Evolutionary conservation across 306 rosid genomes (phyloP).

Genomic region (Sophora flavescens): DNA sequence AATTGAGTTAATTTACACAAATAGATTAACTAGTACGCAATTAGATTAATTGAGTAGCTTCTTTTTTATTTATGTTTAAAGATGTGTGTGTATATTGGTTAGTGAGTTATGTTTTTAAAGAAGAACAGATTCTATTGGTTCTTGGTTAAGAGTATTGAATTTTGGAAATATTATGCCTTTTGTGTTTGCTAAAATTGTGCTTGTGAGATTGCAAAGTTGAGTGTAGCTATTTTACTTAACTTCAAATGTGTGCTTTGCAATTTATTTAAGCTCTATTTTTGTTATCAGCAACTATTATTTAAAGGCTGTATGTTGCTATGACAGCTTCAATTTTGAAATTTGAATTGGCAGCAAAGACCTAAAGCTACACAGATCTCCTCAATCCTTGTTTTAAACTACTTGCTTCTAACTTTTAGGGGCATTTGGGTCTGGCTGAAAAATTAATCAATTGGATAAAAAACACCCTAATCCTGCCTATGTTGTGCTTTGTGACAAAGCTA

Average conservation of each 20-base stretch:
- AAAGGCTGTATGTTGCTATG: neutral
- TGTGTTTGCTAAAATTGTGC: neutral
- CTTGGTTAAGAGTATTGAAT: too few species aligned
- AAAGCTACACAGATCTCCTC: neutral
- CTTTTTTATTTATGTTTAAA: too few species aligned
- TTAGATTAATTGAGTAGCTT: too few species aligned
- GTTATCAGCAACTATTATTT: neutral
- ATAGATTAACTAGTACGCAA: too few species aligned
- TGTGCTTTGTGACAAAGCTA: too few species aligned
- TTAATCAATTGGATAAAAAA: too few species aligned
- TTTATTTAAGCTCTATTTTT: neutral
- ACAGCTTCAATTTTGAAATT: neutral
- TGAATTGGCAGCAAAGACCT: neutral
- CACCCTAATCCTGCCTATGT: too few species aligned
- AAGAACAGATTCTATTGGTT: too few species aligned
- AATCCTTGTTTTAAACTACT: neutral
- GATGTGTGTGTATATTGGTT: too few species aligned
- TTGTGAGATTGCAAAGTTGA: conserved; percentile 8
- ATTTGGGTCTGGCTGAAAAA: neutral
- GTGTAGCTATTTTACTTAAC: neutral
- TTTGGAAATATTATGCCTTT: neutral
- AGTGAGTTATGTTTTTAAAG: too few species aligned
- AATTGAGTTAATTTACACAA: too few species aligned
- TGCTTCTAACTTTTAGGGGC: neutral
- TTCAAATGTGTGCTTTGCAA: neutral